Evolutionary conservation across 176 grass and related monocot genomes (phyloP), one percentile per base, ranked within the genome.

Genomic region (Eleusine coracana): DNA sequence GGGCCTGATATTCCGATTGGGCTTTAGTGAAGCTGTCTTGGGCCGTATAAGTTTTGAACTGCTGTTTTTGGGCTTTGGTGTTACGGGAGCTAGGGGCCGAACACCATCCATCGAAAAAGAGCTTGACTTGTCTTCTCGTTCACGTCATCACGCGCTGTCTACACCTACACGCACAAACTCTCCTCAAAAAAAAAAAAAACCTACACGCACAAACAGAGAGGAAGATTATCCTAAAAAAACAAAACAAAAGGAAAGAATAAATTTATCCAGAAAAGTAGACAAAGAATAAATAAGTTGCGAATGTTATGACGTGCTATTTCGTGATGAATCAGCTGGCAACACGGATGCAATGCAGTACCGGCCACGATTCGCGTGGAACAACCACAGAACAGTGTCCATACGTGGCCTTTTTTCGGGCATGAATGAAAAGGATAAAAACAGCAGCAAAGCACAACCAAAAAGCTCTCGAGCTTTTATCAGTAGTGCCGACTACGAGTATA

Each of bases 281-380:
- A 6, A n/a, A 23, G 58, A 60, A 60, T 60, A 60, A 60, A 46
- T 58, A 60, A 10, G 7, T 23, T n/a, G 66, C 9, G 14, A 78
- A 46, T 34, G 15, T 65, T 65, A 20, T 48, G 41, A 66, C 60
- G 25, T 50, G 60, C 14, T 48, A 10, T 31, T 38, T 13, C 16
- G 25, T 37, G 16, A 48, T 13, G 41, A 39, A 52, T 7, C 34
- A 1, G 7, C 44, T 17, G 2, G 8, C 5, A 15, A 52, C 42
- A 38, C 17, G 21, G 21, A 81, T 20, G 12, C 37, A 45, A 81
- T 20, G 12, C 37, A 45, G 71, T 55, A 55, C 42, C 7, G 48
- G 21, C 71, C 59, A 84, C 31, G 15, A 68, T 28, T 83, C 15
- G 18, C 7, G 58, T 28, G 18, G 72, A 76, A 40, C 71, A 28